A percentile compares a stretch with the other conserved stretches of the same genome.
Evolutionary conservation across 345 rosid species (phyloP).

Genomic region (Eucalyptus sp.): DNA sequence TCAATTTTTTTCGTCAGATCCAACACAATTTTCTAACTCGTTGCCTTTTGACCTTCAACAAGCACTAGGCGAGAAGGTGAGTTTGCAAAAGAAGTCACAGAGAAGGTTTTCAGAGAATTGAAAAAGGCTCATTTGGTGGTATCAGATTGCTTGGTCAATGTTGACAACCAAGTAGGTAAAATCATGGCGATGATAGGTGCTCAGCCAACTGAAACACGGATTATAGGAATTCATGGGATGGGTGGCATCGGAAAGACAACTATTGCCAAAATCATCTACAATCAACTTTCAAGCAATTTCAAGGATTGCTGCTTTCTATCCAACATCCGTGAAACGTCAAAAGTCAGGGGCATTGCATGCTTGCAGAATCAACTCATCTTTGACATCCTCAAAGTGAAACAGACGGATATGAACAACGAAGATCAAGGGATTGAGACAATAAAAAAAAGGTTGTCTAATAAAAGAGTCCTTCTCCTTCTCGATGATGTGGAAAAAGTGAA

Average conservation of each 20-base stretch:
- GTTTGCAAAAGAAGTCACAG: rapidly evolving
- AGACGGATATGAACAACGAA: rapidly evolving
- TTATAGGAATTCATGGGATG: not conserved
- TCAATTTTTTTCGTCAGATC: no score
- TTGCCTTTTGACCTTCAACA: not conserved
- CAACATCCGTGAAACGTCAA: rapidly evolving
- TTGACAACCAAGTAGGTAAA: rapidly evolving
- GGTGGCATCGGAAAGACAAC: not conserved
- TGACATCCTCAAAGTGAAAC: rapidly evolving
- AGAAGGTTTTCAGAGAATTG: rapidly evolving
- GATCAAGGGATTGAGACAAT: rapidly evolving
- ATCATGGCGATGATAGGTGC: not conserved
- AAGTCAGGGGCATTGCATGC: rapidly evolving
- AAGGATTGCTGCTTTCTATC: not conserved
- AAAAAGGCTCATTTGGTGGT: rapidly evolving
- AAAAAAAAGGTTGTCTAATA: rapidly evolving
- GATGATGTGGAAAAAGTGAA: not conserved
- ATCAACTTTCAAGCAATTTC: rapidly evolving
- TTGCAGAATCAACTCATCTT: not conserved
- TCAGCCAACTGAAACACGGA: not conserved
- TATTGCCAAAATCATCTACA: not conserved
- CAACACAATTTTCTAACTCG: not conserved
- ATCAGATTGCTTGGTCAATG: rapidly evolving
- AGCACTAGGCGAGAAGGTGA: not conserved
- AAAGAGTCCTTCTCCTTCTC: not conserved